Conservation (phyloP, 2,329 filamentous ascomycete species). For the Bipolaris oryzae region DNA sequence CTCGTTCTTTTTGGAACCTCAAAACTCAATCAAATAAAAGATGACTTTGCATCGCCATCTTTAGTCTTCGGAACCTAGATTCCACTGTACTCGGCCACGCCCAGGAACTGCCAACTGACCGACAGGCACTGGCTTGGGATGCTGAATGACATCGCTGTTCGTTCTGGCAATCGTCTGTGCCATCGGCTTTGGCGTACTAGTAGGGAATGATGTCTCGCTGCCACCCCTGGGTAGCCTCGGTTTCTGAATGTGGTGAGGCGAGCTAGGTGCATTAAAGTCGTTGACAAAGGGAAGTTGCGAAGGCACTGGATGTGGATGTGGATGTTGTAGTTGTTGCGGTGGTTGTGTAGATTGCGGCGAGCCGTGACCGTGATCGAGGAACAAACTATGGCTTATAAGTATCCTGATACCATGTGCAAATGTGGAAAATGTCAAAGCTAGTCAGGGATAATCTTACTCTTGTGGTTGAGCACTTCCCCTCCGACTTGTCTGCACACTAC, state of each 20-base stretch:
- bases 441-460: slow-evolving; percentile 26
- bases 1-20: neutral
- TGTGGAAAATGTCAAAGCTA: neutral
- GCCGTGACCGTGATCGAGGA: slow-evolving; percentile 9
- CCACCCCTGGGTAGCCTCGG: slow-evolving; percentile 26
- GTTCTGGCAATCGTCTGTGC: slow-evolving; percentile 25
- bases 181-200: slow-evolving; percentile 15
- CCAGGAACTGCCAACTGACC: slow-evolving; percentile 21
- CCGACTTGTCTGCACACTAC: slow-evolving; percentile 29
- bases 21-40: neutral
- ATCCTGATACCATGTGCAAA: neutral
- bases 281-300: slow-evolving; percentile 19
- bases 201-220: slow-evolving; percentile 30
- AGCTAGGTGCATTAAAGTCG: slow-evolving; percentile 27
- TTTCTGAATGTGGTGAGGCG: slow-evolving; percentile 29
- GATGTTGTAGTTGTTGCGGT: slow-evolving; percentile 3
- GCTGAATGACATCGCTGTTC: slow-evolving; percentile 38
- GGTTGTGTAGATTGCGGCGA: slow-evolving; percentile 7
- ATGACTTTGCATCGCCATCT: neutral
- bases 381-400: slow-evolving; percentile 6
- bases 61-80: slow-evolving; percentile 40
- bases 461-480: slow-evolving; percentile 35
- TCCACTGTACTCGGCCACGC: slow-evolving; percentile 43
- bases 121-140: slow-evolving; percentile 35
- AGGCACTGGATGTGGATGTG: neutral